Evolutionary conservation across 768 basidiomycete genomes (phyloP).

Genomic region (Phylloporus rhodoxanthus): DNA sequence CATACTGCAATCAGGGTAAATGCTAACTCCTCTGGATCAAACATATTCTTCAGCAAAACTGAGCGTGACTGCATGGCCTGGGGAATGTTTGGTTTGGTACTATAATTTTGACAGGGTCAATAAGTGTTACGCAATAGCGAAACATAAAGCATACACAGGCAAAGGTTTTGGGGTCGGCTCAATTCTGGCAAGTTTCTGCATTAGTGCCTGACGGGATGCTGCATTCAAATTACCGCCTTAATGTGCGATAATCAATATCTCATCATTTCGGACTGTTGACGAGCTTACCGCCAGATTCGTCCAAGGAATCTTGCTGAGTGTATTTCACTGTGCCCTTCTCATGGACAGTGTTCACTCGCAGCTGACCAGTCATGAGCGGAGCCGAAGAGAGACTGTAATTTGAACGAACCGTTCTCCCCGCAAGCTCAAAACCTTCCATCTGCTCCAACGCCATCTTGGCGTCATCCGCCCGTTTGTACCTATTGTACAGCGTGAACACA

Average conservation of each 20-base stretch:
- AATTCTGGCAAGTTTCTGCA: conserved; percentile 99
- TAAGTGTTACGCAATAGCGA: neutral
- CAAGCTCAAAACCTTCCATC: conserved; percentile 98
- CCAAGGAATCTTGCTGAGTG: conserved; percentile 72
- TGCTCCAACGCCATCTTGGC: conserved; percentile 96
- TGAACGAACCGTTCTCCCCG: conserved; percentile 75
- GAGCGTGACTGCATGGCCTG: conserved; percentile 85
- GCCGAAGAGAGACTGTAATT: conserved; percentile 8
- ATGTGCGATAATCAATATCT: conserved; percentile 9
- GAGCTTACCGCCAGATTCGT: conserved; percentile 78
- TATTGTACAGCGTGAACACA: conserved; percentile 26
- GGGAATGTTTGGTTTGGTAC: conserved; percentile 73
- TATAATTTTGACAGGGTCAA: conserved; percentile 28
- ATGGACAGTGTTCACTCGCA: conserved; percentile 88
- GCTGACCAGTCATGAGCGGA: conserved; percentile 35
- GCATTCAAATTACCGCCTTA: conserved; percentile 95
- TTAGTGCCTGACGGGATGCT: conserved; percentile 97
- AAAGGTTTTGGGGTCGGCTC: conserved; percentile 58
- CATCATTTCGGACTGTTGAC: neutral
- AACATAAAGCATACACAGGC: conserved; percentile 47
- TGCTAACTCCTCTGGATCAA: conserved; percentile 90
- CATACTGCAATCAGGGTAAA: conserved; percentile 1
- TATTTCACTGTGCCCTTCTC: conserved; percentile 80
- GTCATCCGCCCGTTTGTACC: conserved; percentile 87
- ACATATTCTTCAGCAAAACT: conserved; percentile 91